phyloP scores from a whole-genome alignment of 2,329 filamentous ascomycete genomes.

The Helicocarpus griseus region DNA sequence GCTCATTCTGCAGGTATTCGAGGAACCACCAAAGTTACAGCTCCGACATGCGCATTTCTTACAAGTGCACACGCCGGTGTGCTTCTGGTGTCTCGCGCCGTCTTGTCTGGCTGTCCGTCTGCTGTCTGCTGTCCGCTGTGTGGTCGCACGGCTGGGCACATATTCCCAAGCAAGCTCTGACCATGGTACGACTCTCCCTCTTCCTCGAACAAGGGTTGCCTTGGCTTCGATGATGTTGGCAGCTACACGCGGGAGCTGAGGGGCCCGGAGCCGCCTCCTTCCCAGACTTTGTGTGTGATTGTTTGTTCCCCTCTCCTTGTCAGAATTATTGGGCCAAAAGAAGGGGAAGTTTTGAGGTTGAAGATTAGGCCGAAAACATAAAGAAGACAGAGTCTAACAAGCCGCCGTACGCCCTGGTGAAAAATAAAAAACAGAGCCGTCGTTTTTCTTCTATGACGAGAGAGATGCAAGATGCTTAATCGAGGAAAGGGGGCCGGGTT shows the following conservation, averaged over 20 bases:
- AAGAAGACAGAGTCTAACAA: not conserved
- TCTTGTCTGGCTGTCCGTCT: too few species aligned
- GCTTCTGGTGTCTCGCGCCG: not conserved
- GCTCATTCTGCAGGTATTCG: not conserved
- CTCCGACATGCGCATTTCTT: not conserved
- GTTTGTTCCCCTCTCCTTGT: not conserved
- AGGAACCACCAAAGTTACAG: not conserved
- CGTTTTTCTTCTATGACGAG: not conserved
- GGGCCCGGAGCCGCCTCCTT: not conserved
- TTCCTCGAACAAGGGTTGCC: not conserved
- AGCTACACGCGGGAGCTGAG: not conserved
- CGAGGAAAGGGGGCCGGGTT: too few species aligned
- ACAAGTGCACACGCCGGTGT: conserved; percentile 1
- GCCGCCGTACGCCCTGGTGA: not conserved
- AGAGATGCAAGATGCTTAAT: not conserved
- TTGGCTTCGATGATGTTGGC: not conserved
- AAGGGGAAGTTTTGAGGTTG: not conserved
- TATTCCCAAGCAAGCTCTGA: not conserved
- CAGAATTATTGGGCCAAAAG: too few species aligned
- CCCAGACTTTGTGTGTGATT: too few species aligned
- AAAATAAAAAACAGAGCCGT: not conserved
- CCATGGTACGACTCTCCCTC: not conserved
- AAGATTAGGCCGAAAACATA: not conserved
- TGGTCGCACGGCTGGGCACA: not conserved
- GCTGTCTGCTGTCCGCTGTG: not conserved